phyloP scores from a whole-genome alignment of 106 monocot genomes.

The Acanthochlamys bracteata region DNA sequence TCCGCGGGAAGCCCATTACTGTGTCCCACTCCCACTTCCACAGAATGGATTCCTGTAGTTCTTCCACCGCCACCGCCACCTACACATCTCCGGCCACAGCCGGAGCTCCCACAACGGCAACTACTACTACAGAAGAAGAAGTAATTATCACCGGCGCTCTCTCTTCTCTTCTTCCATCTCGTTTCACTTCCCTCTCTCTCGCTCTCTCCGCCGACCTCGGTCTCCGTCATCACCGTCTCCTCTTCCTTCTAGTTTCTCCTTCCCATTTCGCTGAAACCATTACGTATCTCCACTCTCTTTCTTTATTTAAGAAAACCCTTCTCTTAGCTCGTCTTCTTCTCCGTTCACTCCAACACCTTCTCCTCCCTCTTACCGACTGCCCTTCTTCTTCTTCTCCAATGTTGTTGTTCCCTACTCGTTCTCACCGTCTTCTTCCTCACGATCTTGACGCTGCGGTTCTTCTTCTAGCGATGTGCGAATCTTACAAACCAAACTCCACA shows the following conservation, averaged over 20 bases:
- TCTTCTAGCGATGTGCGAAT: constrained; percentile 50
- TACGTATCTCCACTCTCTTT: constrained; percentile 54
- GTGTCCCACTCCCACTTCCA: too few species aligned
- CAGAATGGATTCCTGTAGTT: too few species aligned
- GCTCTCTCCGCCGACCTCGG: constrained; percentile 48
- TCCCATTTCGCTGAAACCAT: constrained; percentile 47
- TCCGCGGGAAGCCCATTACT: too few species aligned
- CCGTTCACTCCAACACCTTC: constrained; percentile 43
- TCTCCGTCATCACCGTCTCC: constrained; percentile 49
- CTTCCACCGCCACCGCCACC: too few species aligned
- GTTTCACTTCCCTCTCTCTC: constrained; percentile 21
- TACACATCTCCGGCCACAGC: too few species aligned
- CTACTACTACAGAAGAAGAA: neutral
- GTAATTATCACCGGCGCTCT: constrained; percentile 38
- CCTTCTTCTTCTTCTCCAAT: too few species aligned
- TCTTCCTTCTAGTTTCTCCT: constrained; percentile 62
- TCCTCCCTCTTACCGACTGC: constrained; percentile 4
- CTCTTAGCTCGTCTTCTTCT: constrained; percentile 80
- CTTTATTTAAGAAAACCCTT: constrained; percentile 48
- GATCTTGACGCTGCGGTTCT: constrained; percentile 53
- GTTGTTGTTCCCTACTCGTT: neutral
- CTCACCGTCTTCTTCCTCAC: constrained; percentile 8
- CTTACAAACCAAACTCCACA: constrained; percentile 7
- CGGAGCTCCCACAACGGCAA: too few species aligned
- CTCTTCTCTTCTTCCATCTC: constrained; percentile 13